These are phyloP conservation scores for Trichophyton schoenleinii DNA, from an alignment of 2,329 filamentous ascomycete species.

Conservation along the genomic window DNA sequence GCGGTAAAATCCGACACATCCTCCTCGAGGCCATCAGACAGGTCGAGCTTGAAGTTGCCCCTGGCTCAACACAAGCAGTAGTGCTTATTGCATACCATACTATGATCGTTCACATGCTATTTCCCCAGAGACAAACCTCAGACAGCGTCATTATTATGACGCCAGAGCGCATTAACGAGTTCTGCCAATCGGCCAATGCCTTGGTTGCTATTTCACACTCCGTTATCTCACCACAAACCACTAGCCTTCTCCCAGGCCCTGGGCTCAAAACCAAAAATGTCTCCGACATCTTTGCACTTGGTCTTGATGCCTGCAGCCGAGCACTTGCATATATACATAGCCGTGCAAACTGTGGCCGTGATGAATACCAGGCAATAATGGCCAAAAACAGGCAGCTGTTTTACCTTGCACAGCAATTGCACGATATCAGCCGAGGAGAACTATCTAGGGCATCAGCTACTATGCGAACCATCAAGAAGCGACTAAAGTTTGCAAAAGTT, in stretches of 20 bases:
- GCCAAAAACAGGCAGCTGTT: constrained; percentile 1
- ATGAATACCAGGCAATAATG: constrained; percentile 6
- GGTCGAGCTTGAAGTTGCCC: constrained; percentile 6
- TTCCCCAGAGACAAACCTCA: constrained; percentile 7
- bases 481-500: constrained; percentile 7
- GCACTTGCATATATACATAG: constrained; percentile 8
- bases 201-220: constrained; percentile 5
- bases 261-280: constrained; percentile 5
- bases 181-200: constrained; percentile 8
- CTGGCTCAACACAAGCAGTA: constrained; percentile 4
- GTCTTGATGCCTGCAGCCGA: constrained; percentile 8
- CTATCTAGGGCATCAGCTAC: constrained; percentile 4
- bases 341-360: not conserved
- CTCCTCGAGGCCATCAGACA: constrained; percentile 6
- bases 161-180: constrained; percentile 7
- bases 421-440: constrained; percentile 9
- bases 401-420: constrained; percentile 5
- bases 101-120: constrained; percentile 10
- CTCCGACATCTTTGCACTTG: constrained; percentile 4
- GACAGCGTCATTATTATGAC: constrained; percentile 5
- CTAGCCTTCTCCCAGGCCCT: constrained; percentile 5
- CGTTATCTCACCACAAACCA: constrained; percentile 5
- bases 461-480: constrained; percentile 8
- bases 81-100: constrained; percentile 9
- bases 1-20: constrained; percentile 7